Evolutionary conservation across 2,329 filamentous ascomycete genomes (phyloP).

Genomic region (Fusarium tricinctum): DNA sequence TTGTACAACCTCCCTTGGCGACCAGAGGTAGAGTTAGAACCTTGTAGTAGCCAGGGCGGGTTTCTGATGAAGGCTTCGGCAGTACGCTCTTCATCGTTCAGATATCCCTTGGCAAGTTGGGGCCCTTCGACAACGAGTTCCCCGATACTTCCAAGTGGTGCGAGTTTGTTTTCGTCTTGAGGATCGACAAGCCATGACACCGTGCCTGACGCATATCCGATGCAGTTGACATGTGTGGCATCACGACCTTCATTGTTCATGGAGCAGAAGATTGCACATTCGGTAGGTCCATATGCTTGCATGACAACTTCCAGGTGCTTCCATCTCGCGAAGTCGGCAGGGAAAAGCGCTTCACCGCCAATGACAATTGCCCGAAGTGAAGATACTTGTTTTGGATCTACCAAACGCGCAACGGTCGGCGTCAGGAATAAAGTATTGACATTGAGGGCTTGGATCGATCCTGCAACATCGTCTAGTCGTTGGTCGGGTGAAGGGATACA

Average conservation of each 20-base stretch:
- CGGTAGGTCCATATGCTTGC: slow-evolving; percentile 12
- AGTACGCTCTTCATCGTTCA: slow-evolving; percentile 42
- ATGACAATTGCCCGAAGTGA: neutral
- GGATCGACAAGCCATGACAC: slow-evolving; percentile 47
- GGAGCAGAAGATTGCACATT: slow-evolving; percentile 1
- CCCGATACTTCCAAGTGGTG: slow-evolving; percentile 43
- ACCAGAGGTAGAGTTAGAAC: slow-evolving; percentile 35
- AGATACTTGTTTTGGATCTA: neutral
- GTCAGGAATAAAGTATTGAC: slow-evolving; percentile 9
- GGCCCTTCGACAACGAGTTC: slow-evolving; percentile 51
- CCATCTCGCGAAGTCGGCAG: neutral
- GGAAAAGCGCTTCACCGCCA: neutral
- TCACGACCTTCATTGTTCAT: slow-evolving; percentile 1
- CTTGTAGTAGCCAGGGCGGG: slow-evolving; percentile 43
- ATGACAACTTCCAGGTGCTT: neutral
- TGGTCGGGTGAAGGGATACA: slow-evolving; percentile 23
- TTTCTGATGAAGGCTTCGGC: slow-evolving; percentile 49
- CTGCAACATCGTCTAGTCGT: slow-evolving; percentile 9
- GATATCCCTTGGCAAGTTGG: slow-evolving; percentile 45
- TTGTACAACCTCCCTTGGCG: slow-evolving; percentile 15
- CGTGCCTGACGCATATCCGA: neutral
- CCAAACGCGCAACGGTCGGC: slow-evolving; percentile 8
- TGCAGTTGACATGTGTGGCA: neutral
- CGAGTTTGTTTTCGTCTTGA: slow-evolving; percentile 38
- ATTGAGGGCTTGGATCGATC: neutral